Base-by-base conservation (phyloP, 345 rosid genomes). In the Rhodomyrtus tomentosa region DNA sequence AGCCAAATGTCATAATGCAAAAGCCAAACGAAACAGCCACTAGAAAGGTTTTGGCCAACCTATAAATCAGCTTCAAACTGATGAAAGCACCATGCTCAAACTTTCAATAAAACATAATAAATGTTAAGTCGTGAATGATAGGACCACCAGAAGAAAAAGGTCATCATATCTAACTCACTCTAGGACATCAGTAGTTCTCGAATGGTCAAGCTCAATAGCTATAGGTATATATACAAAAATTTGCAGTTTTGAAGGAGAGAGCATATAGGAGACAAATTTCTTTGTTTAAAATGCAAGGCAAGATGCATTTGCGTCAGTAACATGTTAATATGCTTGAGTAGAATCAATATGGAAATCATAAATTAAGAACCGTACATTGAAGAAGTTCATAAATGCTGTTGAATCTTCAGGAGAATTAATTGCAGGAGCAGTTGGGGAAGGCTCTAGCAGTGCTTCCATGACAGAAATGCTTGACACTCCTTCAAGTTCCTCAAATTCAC, bases 401-500 rank as follows among this genome's bases (percentile, higher is more conserved):
- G 79, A 87, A 82, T 92, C 93, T 88, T 93, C 93, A 16, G 91
- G 89, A 74, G 88, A 85, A 88, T 88, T 89, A 82, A 84, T 79
- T 32, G 91, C 86, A 82, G 92, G 68, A 81, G 87, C 84, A 85
- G 89, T 86, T 68, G 90, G 80, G 48, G 95, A 80, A 68, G 95
- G 93, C 89, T 93, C 94, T 85, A 93, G 84, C 5, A 93, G 93
- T 49, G 91, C 92, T 87, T 93, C 94, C 88, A 93, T 89, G 62
- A 90, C 85, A 10, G 93, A 87, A 87, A 90, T 90, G 89, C 86
- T 91, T 89, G 92, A 92, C 55, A 90, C 88, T 54, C 91, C 93
- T 91, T 93, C 96, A 84, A 92, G 92, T 86, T 94, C 95, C 91
- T 90, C 94, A 87, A 90, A 93, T 82, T 89, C 95, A 88, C 95